phyloP scores from a whole-genome alignment of 305 asterid genomes.

The Solanum hybrid region DNA sequence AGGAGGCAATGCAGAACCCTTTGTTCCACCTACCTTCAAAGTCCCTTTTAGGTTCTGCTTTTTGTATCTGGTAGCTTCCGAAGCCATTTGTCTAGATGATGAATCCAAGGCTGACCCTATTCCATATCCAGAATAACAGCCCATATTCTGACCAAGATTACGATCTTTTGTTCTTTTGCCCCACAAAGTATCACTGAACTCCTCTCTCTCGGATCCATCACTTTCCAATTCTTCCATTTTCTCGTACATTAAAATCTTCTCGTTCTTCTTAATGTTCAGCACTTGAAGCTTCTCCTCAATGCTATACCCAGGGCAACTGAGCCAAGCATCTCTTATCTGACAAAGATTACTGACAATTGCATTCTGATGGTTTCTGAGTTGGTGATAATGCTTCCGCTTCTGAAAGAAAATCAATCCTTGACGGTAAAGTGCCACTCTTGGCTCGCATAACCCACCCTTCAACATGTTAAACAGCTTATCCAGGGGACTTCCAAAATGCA shows the following conservation, averaged over 20 bases:
- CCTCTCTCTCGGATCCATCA: conserved; percentile 77
- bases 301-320: conserved; percentile 75
- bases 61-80: conserved; percentile 43
- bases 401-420: conserved; percentile 81
- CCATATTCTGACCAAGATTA: conserved; percentile 43
- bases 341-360: conserved; percentile 65
- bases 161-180: conserved; percentile 61
- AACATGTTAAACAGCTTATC: conserved; percentile 61
- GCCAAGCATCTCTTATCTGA: conserved; percentile 95
- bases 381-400: conserved; percentile 78
- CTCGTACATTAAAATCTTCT: conserved; percentile 87
- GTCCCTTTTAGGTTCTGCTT: conserved; percentile 62
- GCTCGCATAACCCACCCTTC: conserved; percentile 93
- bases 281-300: conserved; percentile 94
- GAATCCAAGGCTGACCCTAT: conserved; percentile 38
- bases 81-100: conserved; percentile 29
- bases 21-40: conserved; percentile 50
- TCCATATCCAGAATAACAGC: conserved; percentile 37
- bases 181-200: conserved; percentile 64
- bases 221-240: conserved; percentile 74
- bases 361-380: conserved; percentile 69
- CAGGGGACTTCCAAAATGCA: conserved; percentile 85
- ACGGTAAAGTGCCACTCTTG: conserved; percentile 89
- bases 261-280: conserved; percentile 77
- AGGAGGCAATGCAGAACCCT: conserved; percentile 30